Conservation (phyloP, 257 asterid species). For the Solanum pimpinellifolium region DNA sequence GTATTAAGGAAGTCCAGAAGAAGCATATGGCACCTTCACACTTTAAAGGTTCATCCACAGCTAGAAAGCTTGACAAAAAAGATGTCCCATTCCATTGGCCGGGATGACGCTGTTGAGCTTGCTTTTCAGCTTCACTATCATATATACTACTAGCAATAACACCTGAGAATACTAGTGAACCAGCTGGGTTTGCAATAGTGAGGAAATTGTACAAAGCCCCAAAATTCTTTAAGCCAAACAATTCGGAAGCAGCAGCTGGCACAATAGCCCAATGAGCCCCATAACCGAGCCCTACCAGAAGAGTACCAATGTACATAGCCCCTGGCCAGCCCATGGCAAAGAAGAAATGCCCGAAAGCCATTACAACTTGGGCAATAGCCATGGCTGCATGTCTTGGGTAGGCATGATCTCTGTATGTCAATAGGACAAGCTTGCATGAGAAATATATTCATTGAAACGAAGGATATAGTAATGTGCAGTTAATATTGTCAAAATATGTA, state of each 20-base stretch:
- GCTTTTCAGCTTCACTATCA: slow-evolving; percentile 41
- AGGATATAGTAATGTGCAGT: background rate
- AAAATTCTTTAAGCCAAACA: slow-evolving; percentile 81
- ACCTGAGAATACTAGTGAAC: slow-evolving; percentile 41
- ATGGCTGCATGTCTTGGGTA: slow-evolving; percentile 74
- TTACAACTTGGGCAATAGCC: slow-evolving; percentile 63
- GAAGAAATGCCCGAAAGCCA: slow-evolving; percentile 81
- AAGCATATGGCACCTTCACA: slow-evolving; percentile 70
- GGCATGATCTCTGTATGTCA: slow-evolving; percentile 57
- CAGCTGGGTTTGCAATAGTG: slow-evolving; percentile 42
- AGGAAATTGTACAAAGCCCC: slow-evolving; percentile 50
- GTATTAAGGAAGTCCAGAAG: slow-evolving; percentile 63
- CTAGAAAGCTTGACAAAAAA: slow-evolving; percentile 27
- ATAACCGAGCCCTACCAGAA: slow-evolving; percentile 86
- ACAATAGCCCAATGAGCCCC: slow-evolving; percentile 98
- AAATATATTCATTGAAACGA: background rate
- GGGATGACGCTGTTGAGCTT: slow-evolving; percentile 31
- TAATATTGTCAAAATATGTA: background rate
- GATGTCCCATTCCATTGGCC: slow-evolving; percentile 15
- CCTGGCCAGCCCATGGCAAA: slow-evolving; percentile 96
- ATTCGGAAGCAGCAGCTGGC: slow-evolving; percentile 85
- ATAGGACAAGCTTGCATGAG: slow-evolving; percentile 1
- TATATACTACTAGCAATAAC: slow-evolving; percentile 37
- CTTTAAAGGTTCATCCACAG: slow-evolving; percentile 40
- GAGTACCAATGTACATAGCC: slow-evolving; percentile 75